Conservation (phyloP, 768 basidiomycete genomes). For the Auricularia heimuer region DNA sequence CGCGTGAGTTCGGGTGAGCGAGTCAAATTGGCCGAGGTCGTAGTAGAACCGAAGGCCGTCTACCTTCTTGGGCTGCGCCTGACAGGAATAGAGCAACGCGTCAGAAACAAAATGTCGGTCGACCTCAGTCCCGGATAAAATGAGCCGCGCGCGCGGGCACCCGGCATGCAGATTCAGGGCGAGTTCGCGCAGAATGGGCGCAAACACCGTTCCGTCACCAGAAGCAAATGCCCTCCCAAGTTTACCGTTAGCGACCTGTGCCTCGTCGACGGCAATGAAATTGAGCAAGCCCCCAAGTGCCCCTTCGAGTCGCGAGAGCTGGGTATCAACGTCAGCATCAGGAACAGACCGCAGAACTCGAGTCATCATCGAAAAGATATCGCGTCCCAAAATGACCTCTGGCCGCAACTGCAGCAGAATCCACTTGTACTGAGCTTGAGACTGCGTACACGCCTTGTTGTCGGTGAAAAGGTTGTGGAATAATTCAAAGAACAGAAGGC, state of each 20-base stretch:
- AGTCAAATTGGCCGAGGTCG: neutral
- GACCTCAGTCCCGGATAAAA: neutral
- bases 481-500: neutral
- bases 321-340: neutral
- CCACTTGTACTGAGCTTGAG: neutral
- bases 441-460: neutral
- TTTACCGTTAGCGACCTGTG: neutral
- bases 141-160: neutral
- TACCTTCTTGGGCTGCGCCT: no score
- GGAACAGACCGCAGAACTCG: neutral
- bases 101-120: neutral
- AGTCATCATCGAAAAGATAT: neutral
- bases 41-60: neutral
- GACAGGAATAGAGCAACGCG: neutral
- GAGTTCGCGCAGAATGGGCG: neutral
- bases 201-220: neutral
- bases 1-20: neutral
- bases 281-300: neutral
- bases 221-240: neutral
- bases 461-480: neutral
- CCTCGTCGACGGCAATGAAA: neutral
- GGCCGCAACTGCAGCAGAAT: neutral
- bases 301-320: neutral
- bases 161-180: neutral
- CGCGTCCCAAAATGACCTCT: neutral